Evolutionary conservation across 495 filamentous ascomycete species (phyloP).

Genomic region (Trichoderma orchidacearum): DNA sequence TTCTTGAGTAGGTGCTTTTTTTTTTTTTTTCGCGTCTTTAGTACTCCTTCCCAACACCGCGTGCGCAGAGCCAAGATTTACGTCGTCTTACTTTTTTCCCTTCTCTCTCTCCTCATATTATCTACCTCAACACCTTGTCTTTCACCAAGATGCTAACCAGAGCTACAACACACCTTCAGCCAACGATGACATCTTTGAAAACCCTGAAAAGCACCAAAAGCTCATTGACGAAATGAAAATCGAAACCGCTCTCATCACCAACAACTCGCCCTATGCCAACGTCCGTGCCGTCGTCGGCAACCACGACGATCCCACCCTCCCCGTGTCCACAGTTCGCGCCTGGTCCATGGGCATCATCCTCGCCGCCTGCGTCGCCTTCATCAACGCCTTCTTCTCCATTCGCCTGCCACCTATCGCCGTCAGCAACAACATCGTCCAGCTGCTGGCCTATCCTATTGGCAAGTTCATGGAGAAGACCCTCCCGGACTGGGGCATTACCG

Average conservation of each 20-base stretch:
- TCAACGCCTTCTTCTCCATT: constrained; percentile 17
- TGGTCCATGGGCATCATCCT: not conserved
- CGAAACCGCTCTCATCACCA: constrained; percentile 24
- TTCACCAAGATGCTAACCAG: not conserved
- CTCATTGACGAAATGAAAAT: constrained; percentile 28
- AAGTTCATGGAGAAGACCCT: constrained; percentile 15
- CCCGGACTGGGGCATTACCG: constrained; percentile 20
- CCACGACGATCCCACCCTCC: constrained; percentile 7
- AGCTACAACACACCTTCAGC: constrained; percentile 10
- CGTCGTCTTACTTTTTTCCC: not conserved
- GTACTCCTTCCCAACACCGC: too few species aligned
- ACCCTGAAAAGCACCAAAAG: constrained; percentile 19
- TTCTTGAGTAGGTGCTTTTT: constrained; percentile 9
- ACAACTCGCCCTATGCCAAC: constrained; percentile 32
- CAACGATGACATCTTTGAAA: constrained; percentile 17
- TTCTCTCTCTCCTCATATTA: too few species aligned
- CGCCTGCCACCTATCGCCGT: constrained; percentile 22
- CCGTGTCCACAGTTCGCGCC: not conserved
- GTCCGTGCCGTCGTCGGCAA: constrained; percentile 37
- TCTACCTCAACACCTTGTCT: too few species aligned
- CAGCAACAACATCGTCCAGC: constrained; percentile 13
- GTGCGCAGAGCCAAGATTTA: too few species aligned
- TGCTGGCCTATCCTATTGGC: constrained; percentile 9
- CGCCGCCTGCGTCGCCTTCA: not conserved
- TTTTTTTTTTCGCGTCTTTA: too few species aligned